Conservation (phyloP, 306 rosid genomes). For the Inga laurina region DNA sequence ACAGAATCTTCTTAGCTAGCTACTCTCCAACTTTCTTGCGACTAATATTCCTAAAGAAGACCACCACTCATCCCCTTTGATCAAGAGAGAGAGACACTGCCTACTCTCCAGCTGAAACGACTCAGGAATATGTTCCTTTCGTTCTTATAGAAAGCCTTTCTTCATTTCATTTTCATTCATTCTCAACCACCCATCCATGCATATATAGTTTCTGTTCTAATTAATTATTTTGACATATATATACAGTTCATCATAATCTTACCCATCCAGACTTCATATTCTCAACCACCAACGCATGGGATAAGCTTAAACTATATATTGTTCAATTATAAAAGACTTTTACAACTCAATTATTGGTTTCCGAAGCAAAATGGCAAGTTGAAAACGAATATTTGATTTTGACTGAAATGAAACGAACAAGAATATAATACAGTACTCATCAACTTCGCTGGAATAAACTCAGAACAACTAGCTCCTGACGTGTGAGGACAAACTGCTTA, state of each 20-base stretch:
- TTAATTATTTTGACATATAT: background rate
- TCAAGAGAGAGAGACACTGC: background rate
- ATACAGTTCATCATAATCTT: background rate
- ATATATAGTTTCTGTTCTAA: background rate
- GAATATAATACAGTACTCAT: conserved; percentile 4
- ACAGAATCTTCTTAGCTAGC: conserved; percentile 40
- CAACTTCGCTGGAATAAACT: conserved; percentile 20
- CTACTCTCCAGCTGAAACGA: background rate
- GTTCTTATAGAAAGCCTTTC: background rate
- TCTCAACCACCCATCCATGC: background rate
- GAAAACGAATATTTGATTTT: conserved; percentile 4
- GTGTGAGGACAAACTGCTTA: conserved; percentile 60
- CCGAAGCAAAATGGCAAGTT: conserved; percentile 6
- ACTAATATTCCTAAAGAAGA: conserved; percentile 25
- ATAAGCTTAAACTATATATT: background rate
- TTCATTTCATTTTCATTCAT: background rate
- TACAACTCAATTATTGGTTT: conserved; percentile 23
- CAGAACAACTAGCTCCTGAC: conserved; percentile 16
- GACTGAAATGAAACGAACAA: conserved; percentile 27
- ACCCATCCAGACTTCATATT: background rate
- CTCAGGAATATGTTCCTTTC: background rate
- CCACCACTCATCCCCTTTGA: background rate
- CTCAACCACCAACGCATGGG: background rate
- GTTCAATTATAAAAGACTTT: background rate
- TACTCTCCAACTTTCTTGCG: conserved; percentile 48